Evolutionary conservation across 1,139 yeast species (phyloP).

Genomic region (Wickerhamomyces sp.): DNA sequence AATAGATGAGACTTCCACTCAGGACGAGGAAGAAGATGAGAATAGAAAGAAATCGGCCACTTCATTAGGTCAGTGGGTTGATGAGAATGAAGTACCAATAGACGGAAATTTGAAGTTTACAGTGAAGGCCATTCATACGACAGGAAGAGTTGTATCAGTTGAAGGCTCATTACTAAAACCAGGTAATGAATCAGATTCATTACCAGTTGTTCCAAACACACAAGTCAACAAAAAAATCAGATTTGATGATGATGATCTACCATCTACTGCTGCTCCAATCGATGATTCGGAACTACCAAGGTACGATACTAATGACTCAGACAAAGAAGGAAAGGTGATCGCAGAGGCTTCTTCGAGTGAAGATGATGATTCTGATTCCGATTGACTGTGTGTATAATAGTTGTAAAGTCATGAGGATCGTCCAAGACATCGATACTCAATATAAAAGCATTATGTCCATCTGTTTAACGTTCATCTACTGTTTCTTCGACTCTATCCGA

Average conservation of each 20-base stretch:
- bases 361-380: constrained; percentile 23
- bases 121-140: constrained; percentile 64
- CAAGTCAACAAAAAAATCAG: constrained; percentile 32
- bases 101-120: constrained; percentile 80
- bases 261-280: constrained; percentile 12
- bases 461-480: no score
- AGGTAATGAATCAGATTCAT: constrained; percentile 26
- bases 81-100: constrained; percentile 61
- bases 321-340: constrained; percentile 23
- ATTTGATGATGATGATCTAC: constrained; percentile 29
- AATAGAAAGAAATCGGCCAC: constrained; percentile 20
- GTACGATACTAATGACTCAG: constrained; percentile 16
- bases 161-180: constrained; percentile 69
- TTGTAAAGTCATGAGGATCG: no score
- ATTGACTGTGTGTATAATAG: constrained; percentile 5
- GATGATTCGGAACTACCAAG: constrained; percentile 10
- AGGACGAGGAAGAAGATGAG: constrained; percentile 22
- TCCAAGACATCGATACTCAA: no score
- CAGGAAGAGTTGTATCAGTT: constrained; percentile 77
- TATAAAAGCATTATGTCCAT: no score
- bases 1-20: constrained; percentile 28
- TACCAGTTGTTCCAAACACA: constrained; percentile 33
- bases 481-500: no score
- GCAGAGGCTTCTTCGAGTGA: constrained; percentile 27
- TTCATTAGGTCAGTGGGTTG: constrained; percentile 84